These are phyloP conservation scores for Albatrellus ellisii DNA, from an alignment of 768 basidiomycete species.

Conservation along the genomic window DNA sequence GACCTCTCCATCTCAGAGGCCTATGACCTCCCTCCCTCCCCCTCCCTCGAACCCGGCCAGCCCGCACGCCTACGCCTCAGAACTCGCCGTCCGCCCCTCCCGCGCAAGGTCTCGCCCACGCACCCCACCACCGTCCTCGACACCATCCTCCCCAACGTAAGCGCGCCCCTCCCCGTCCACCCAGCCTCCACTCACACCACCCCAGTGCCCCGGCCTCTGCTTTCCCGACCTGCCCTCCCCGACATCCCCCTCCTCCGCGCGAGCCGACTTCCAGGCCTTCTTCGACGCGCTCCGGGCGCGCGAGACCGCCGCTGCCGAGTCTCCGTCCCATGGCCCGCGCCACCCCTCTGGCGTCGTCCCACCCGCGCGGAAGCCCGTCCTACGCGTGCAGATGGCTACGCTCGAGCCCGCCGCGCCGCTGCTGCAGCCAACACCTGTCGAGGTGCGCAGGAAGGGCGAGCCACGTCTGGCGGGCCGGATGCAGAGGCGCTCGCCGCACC, in stretches of 20 bases:
- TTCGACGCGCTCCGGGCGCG: slow-evolving; percentile 4
- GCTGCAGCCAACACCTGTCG: no score
- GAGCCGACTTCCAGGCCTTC: slow-evolving; percentile 8
- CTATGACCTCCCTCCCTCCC: slow-evolving; percentile 4
- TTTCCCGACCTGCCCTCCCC: slow-evolving; percentile 6
- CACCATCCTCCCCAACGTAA: neutral
- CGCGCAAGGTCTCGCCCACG: neutral
- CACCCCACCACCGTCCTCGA: slow-evolving; percentile 2
- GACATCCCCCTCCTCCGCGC: slow-evolving; percentile 5
- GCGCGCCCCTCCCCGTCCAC: no score
- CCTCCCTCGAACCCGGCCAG: slow-evolving; percentile 4
- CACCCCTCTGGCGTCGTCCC: neutral
- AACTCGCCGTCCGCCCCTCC: slow-evolving; percentile 8
- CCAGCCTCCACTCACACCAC: neutral
- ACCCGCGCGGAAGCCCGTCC: no score
- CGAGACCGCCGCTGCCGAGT: no score
- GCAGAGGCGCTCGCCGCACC: no score
- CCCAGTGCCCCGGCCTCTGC: slow-evolving; percentile 3
- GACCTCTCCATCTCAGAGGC: slow-evolving; percentile 3
- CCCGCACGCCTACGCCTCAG: slow-evolving; percentile 7
- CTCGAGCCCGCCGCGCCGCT: no score
- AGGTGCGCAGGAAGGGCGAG: no score
- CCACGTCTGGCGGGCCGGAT: no score
- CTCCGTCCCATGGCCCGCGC: no score
- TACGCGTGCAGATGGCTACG: no score